These are phyloP conservation scores for Dryadomyces quercivorus DNA, from an alignment of 2,329 filamentous ascomycete species.

Conservation along the genomic window DNA sequence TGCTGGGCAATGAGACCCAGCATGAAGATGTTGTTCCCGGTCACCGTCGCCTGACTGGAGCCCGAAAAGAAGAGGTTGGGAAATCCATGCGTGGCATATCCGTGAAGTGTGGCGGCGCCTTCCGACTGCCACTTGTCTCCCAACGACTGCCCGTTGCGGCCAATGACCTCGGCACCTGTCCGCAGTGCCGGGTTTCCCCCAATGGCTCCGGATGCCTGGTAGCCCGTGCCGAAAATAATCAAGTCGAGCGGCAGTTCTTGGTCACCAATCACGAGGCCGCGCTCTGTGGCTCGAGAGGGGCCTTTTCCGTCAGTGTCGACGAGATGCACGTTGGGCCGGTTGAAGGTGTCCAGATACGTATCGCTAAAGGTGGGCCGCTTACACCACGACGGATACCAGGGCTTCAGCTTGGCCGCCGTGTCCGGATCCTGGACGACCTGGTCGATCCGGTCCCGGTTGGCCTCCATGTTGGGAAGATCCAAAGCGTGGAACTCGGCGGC, in stretches of 20 bases:
- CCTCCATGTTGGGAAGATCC: conserved; percentile 30
- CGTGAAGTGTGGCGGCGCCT: conserved; percentile 9
- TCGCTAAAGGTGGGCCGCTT: conserved; percentile 53
- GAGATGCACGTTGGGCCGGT: conserved; percentile 42
- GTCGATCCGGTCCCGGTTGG: conserved; percentile 33
- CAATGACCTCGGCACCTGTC: conserved; percentile 2
- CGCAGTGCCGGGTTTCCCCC: conserved; percentile 10
- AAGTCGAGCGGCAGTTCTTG: neutral
- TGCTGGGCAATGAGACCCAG: conserved; percentile 25
- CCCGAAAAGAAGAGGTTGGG: conserved; percentile 13
- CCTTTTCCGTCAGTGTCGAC: conserved; percentile 47
- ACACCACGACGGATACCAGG: conserved; percentile 51
- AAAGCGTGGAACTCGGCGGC: conserved; percentile 23
- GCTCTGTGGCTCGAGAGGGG: conserved; percentile 30
- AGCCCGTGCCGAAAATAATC: conserved; percentile 3
- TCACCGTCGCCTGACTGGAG: conserved; percentile 4
- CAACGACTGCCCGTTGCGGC: conserved; percentile 7
- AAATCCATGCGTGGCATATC: conserved; percentile 10
- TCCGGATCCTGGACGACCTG: conserved; percentile 36
- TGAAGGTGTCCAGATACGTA: conserved; percentile 46
- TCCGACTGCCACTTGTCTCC: conserved; percentile 11
- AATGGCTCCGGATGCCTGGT: neutral
- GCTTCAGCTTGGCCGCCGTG: conserved; percentile 39
- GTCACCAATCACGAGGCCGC: conserved; percentile 25
- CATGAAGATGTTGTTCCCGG: conserved; percentile 14